These are phyloP conservation scores for Cercospora canescens DNA, from an alignment of 2,329 filamentous ascomycete species.

Conservation along the genomic window DNA sequence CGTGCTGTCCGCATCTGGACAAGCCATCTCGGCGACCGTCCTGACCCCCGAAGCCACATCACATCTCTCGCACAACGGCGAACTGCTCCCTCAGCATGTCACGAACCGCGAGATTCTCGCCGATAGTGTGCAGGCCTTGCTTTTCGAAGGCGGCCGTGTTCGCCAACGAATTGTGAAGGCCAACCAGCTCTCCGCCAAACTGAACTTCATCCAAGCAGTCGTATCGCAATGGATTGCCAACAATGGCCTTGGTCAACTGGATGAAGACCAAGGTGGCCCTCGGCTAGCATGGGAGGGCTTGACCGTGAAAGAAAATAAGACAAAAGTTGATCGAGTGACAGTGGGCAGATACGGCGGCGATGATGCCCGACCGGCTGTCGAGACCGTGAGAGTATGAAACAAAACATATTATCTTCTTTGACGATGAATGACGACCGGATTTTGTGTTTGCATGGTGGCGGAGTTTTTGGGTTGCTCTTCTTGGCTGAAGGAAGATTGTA, in stretches of 20 bases:
- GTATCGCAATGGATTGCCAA: conserved; percentile 71
- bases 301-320: conserved; percentile 45
- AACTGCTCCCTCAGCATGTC: conserved; percentile 64
- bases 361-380: conserved; percentile 7
- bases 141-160: conserved; percentile 58
- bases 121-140: conserved; percentile 70
- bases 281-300: conserved; percentile 46
- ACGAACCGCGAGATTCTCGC: conserved; percentile 70
- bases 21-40: conserved; percentile 75
- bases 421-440: conserved; percentile 9
- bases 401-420: neutral
- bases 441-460: neutral
- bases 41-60: conserved; percentile 70
- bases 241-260: conserved; percentile 62
- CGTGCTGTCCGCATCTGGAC: conserved; percentile 72
- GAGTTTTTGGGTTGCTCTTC: neutral
- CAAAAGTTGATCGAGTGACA: conserved; percentile 48
- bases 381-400: conserved; percentile 7
- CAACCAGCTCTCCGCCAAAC: conserved; percentile 72
- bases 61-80: conserved; percentile 63
- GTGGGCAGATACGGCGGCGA: conserved; percentile 52
- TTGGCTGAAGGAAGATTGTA: neutral
- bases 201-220: conserved; percentile 69
- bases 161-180: conserved; percentile 60
- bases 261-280: conserved; percentile 31